These are phyloP conservation scores for Rhodomyrtus psidioides DNA, from an alignment of 441 rosid species.

Conservation along the genomic window DNA sequence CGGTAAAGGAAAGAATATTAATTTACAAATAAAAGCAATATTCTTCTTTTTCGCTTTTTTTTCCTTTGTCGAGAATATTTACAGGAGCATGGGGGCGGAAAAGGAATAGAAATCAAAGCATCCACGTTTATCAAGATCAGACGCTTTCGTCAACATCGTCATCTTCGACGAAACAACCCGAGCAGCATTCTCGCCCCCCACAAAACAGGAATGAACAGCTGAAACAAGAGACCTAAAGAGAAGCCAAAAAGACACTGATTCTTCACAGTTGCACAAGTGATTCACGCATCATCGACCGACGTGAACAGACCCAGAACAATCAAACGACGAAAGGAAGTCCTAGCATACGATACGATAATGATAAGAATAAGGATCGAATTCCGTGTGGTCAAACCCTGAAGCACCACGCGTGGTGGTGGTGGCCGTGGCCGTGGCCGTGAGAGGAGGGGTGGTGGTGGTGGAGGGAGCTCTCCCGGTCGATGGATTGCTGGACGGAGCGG, in stretches of 20 bases:
- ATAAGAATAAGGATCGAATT: not conserved
- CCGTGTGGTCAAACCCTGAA: not conserved
- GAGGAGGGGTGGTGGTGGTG: constrained; percentile 22
- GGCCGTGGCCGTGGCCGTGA: not conserved
- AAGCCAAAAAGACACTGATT: not conserved
- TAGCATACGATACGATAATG: not conserved
- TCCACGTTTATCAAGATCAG: not conserved
- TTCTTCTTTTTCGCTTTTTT: not conserved
- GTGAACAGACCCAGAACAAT: not conserved
- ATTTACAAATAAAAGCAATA: not conserved
- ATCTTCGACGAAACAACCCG: not conserved
- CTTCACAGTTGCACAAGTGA: not conserved
- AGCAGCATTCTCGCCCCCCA: not conserved
- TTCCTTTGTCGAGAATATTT: not conserved
- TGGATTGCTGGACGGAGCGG: constrained; percentile 58
- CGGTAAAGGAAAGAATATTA: not conserved
- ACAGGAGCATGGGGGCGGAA: not conserved
- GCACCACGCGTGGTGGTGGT: not conserved
- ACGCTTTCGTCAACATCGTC: not conserved
- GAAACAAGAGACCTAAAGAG: not conserved
- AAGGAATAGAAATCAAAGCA: not conserved
- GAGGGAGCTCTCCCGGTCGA: constrained; percentile 51
- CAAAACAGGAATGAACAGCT: not conserved
- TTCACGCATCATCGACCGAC: not conserved
- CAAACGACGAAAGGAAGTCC: not conserved